phyloP scores from a whole-genome alignment of 345 rosid genomes.

The Ceriops decandra region DNA sequence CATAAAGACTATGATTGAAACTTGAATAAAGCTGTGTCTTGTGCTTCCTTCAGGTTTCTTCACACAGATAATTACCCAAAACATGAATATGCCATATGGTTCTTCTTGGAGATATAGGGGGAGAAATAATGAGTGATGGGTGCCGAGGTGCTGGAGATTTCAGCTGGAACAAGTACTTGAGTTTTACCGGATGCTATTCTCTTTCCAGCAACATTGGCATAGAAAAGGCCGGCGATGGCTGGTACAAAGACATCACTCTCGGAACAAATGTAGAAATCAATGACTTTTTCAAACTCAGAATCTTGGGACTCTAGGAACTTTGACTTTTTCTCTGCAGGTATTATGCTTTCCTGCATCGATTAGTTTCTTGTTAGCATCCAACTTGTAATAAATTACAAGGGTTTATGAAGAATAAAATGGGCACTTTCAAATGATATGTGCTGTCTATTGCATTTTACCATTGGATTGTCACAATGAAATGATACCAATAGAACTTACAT shows the following conservation, averaged over 20 bases:
- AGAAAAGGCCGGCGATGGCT: constrained; percentile 90
- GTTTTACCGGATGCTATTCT: constrained; percentile 84
- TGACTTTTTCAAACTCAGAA: constrained; percentile 77
- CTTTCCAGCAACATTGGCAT: constrained; percentile 91
- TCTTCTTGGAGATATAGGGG: constrained; percentile 81
- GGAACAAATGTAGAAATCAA: constrained; percentile 87
- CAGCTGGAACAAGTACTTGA: constrained; percentile 82
- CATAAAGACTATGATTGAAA: background rate
- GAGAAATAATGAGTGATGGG: constrained; percentile 57
- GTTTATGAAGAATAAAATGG: background rate
- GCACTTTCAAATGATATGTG: background rate
- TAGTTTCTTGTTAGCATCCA: background rate
- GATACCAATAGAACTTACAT: no score
- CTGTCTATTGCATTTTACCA: background rate
- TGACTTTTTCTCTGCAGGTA: constrained; percentile 73
- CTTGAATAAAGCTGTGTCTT: background rate
- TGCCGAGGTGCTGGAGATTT: constrained; percentile 57
- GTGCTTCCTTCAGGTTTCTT: constrained; percentile 10
- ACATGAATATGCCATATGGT: constrained; percentile 95
- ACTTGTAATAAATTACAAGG: background rate
- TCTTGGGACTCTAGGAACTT: constrained; percentile 73
- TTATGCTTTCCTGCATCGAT: constrained; percentile 70
- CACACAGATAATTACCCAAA: constrained; percentile 48
- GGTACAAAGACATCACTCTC: constrained; percentile 86
- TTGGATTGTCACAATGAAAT: background rate